phyloP scores from a whole-genome alignment of 2,329 filamentous ascomycete species.

The Fusarium cicatricum region DNA sequence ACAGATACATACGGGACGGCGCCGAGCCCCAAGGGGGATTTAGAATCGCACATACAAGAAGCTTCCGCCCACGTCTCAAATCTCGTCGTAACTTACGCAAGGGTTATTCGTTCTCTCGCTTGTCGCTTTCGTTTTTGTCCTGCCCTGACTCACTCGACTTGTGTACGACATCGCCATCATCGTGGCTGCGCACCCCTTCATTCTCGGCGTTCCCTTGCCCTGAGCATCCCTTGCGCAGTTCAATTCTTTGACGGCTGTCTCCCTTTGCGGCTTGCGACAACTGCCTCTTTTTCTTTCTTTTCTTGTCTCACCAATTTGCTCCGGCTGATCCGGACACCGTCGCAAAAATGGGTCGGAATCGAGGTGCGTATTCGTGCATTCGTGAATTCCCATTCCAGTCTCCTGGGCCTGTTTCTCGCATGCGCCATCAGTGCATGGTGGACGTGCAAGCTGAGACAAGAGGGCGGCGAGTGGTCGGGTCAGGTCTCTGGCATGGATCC shows the following conservation, averaged over 20 bases:
- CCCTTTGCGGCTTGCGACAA: constrained; percentile 12
- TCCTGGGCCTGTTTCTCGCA: too few species aligned
- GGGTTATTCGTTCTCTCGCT: constrained; percentile 20
- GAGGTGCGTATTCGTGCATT: constrained; percentile 55
- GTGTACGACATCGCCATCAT: constrained; percentile 31
- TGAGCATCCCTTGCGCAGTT: constrained; percentile 29
- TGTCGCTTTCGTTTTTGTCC: constrained; percentile 16
- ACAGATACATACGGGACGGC: constrained; percentile 39
- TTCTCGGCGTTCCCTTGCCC: constrained; percentile 16
- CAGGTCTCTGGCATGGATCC: too few species aligned
- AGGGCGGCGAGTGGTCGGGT: too few species aligned
- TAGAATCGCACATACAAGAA: constrained; percentile 34
- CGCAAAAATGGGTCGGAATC: constrained; percentile 61
- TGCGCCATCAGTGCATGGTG: too few species aligned
- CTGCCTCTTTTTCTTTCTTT: constrained; percentile 6
- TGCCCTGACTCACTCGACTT: constrained; percentile 2
- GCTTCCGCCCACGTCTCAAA: constrained; percentile 26
- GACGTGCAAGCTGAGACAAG: too few species aligned
- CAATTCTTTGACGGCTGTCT: constrained; percentile 3
- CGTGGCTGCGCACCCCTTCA: constrained; percentile 36
- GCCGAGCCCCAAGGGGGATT: constrained; percentile 39
- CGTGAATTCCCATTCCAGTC: constrained; percentile 37
- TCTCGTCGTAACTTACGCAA: constrained; percentile 21
- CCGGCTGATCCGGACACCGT: constrained; percentile 24
- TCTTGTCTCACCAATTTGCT: constrained; percentile 37